Conservation (phyloP, 78 protist genomes). For the Diacronema lutheri region DNA sequence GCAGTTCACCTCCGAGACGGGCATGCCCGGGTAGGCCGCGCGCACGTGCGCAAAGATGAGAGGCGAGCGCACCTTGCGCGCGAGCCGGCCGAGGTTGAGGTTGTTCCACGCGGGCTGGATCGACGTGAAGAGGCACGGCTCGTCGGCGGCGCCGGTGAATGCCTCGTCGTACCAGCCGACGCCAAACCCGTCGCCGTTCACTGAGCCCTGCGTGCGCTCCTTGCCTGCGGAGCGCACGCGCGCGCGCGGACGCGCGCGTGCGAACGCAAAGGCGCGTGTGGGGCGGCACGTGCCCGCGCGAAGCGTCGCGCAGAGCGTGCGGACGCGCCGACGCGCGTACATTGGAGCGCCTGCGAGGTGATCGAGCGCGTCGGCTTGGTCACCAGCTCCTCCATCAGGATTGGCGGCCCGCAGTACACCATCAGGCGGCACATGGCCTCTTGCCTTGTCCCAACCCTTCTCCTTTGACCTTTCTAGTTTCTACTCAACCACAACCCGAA, state of each 20-base stretch:
- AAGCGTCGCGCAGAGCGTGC: too few relatives aligned
- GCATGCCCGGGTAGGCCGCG: constrained; percentile 47
- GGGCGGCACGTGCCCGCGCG: too few relatives aligned
- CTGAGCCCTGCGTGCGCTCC: not conserved
- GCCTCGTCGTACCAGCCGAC: constrained; percentile 58
- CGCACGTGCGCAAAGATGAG: constrained; percentile 61
- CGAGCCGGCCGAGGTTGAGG: constrained; percentile 39
- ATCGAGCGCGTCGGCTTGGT: constrained; percentile 39
- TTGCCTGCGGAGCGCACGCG: not conserved
- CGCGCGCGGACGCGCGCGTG: too few relatives aligned
- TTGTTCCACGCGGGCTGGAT: constrained; percentile 58
- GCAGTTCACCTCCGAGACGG: constrained; percentile 42
- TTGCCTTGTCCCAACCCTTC: not conserved
- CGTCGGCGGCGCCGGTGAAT: too few relatives aligned
- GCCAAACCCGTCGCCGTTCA: constrained; percentile 65
- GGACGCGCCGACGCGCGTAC: too few relatives aligned
- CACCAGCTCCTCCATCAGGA: constrained; percentile 42
- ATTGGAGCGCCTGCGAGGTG: constrained; percentile 33
- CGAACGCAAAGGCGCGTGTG: not conserved
- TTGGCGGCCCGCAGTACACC: constrained; percentile 18
- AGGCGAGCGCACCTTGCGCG: constrained; percentile 17
- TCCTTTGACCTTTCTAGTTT: too few relatives aligned
- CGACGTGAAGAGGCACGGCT: constrained; percentile 55
- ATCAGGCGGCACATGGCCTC: constrained; percentile 39
- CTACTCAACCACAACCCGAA: too few relatives aligned